A percentile compares a stretch with the other conserved stretches of the same genome.
These are phyloP conservation scores for Colletotrichum plurivorum DNA, from an alignment of 2,329 filamentous ascomycete species.

Conservation along the genomic window DNA sequence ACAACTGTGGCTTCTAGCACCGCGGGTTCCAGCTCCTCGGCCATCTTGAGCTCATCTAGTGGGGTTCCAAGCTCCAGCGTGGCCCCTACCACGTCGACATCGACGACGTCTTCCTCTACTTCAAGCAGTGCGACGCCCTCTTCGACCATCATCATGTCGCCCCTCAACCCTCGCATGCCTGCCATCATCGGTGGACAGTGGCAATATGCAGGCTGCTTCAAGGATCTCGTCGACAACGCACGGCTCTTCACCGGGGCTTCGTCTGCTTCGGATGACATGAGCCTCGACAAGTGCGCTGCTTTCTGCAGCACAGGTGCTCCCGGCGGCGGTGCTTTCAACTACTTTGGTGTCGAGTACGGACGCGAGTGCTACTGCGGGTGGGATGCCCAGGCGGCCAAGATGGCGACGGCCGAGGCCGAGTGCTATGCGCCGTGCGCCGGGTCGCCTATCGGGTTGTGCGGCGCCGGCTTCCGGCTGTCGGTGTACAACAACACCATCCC, in stretches of 20 bases:
- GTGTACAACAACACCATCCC: conserved; percentile 43
- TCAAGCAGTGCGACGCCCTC: conserved; percentile 25
- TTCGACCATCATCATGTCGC: conserved; percentile 28
- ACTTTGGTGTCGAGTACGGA: conserved; percentile 45
- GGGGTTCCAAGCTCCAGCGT: conserved; percentile 37
- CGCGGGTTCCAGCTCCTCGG: not conserved
- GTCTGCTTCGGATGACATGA: conserved; percentile 42
- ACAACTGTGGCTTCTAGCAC: not conserved
- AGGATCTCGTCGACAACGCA: conserved; percentile 42
- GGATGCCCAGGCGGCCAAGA: conserved; percentile 36
- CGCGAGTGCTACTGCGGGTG: conserved; percentile 45
- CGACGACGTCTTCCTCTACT: conserved; percentile 22
- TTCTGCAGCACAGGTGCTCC: conserved; percentile 42
- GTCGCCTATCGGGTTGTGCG: conserved; percentile 33
- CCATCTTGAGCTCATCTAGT: not conserved
- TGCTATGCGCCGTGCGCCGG: conserved; percentile 41
- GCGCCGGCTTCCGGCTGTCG: conserved; percentile 42
- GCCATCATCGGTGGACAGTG: conserved; percentile 39
- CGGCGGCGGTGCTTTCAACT: conserved; percentile 44
- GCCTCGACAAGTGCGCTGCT: conserved; percentile 44
- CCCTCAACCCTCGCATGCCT: conserved; percentile 40
- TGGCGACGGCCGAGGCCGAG: conserved; percentile 41
- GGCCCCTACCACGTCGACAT: not conserved
- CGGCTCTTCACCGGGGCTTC: conserved; percentile 36
- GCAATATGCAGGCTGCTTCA: conserved; percentile 45